phyloP scores from a whole-genome alignment of 306 rosid genomes.

The Clitoria ternatea region DNA sequence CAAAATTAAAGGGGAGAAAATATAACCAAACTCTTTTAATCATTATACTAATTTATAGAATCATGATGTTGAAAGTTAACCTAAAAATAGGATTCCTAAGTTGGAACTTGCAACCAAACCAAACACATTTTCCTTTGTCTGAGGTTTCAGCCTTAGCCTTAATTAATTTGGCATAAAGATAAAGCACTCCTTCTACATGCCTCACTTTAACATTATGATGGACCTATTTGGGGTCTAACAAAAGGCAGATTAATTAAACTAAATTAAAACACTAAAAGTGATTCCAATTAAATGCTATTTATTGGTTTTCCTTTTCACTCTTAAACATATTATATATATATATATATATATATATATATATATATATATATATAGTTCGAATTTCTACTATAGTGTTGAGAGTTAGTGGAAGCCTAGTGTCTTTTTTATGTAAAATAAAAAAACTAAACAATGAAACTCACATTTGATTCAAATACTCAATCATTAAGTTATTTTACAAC shows the following conservation, averaged over 20 bases:
- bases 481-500: too few species aligned
- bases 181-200: constrained; percentile 1
- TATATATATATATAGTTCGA: too few species aligned
- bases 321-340: too few species aligned
- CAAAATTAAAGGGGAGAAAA: background rate
- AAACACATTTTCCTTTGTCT: constrained; percentile 30
- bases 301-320: too few species aligned
- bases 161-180: constrained; percentile 14
- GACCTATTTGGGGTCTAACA: constrained; percentile 45
- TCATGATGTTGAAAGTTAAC: constrained; percentile 34
- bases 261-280: too few species aligned
- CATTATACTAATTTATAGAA: constrained; percentile 2
- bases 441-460: too few species aligned
- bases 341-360: too few species aligned
- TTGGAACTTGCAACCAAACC: too few species aligned
- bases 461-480: too few species aligned
- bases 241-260: constrained; percentile 31
- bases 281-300: background rate
- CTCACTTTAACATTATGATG: background rate
- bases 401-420: too few species aligned
- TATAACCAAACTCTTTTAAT: constrained; percentile 14
- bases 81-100: background rate
- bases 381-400: too few species aligned
- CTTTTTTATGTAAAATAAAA: too few species aligned
- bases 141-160: constrained; percentile 37